Conservation (phyloP, 1,139 yeast genomes). For the Meyerozyma sp. region DNA sequence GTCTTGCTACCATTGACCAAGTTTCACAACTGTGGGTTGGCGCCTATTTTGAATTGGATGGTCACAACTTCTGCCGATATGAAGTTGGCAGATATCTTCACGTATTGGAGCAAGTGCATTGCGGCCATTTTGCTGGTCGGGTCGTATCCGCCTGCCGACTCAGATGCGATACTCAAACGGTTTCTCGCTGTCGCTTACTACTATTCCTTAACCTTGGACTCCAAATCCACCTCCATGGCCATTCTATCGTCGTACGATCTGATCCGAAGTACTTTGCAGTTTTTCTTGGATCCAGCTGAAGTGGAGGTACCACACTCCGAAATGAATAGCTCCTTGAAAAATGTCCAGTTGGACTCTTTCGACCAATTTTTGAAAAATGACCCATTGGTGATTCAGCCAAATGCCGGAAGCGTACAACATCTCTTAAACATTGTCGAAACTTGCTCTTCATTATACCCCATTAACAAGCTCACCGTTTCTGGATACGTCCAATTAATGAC, state of each 20-base stretch:
- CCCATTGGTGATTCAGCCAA: background rate
- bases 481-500: constrained; percentile 28
- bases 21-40: background rate
- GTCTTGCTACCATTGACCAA: background rate
- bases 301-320: background rate
- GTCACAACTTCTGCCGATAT: background rate
- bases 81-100: background rate
- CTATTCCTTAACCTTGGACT: background rate
- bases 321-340: background rate
- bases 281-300: background rate
- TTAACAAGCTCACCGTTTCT: constrained; percentile 34
- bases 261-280: background rate
- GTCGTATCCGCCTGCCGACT: background rate
- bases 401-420: background rate
- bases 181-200: background rate
- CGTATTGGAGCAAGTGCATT: background rate
- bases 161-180: background rate
- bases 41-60: background rate
- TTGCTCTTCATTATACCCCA: constrained; percentile 38
- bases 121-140: background rate
- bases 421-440: constrained; percentile 20
- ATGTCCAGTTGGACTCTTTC: background rate
- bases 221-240: background rate
- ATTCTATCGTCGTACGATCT: background rate
- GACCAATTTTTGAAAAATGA: background rate